phyloP scores from a whole-genome alignment of 2,329 filamentous ascomycete species.

The Colletotrichum lini region DNA sequence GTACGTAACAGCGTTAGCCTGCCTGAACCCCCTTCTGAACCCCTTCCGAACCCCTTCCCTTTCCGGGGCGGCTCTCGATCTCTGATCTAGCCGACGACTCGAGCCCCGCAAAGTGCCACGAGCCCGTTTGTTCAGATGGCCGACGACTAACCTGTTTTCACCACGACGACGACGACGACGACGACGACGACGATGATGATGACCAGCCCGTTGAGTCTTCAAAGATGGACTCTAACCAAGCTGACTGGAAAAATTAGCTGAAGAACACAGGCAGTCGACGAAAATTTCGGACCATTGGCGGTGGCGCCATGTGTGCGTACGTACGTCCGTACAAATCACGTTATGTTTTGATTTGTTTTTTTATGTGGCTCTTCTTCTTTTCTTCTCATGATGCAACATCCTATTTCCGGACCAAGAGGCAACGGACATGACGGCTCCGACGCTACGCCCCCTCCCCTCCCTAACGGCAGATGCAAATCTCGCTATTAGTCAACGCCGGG shows the following conservation, averaged over 20 bases:
- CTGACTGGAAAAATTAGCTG: neutral
- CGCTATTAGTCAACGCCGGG: conserved; percentile 4
- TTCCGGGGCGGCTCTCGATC: conserved; percentile 40
- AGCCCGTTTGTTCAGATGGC: conserved; percentile 20
- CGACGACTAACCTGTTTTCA: neutral
- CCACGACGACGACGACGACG: neutral
- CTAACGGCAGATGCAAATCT: conserved; percentile 21
- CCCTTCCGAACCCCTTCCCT: conserved; percentile 9
- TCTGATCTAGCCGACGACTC: conserved; percentile 40
- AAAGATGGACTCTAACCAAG: neutral
- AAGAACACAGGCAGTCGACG: neutral
- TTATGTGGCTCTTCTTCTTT: no score
- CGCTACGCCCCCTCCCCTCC: neutral
- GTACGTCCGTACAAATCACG: neutral
- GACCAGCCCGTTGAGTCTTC: no score
- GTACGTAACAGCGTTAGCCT: conserved; percentile 4
- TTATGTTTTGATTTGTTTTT: neutral
- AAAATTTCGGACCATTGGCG: neutral
- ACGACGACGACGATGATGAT: neutral
- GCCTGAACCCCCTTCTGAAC: neutral
- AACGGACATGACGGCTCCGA: conserved; percentile 10
- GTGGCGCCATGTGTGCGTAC: neutral
- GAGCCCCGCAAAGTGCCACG: conserved; percentile 34
- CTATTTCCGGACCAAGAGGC: neutral
- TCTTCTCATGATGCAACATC: neutral